Percentiles rank a stretch among this genome's conserved stretches.
phyloP scores from a whole-genome alignment of 2,329 filamentous ascomycete genomes.

The Exophiala calicioides region DNA sequence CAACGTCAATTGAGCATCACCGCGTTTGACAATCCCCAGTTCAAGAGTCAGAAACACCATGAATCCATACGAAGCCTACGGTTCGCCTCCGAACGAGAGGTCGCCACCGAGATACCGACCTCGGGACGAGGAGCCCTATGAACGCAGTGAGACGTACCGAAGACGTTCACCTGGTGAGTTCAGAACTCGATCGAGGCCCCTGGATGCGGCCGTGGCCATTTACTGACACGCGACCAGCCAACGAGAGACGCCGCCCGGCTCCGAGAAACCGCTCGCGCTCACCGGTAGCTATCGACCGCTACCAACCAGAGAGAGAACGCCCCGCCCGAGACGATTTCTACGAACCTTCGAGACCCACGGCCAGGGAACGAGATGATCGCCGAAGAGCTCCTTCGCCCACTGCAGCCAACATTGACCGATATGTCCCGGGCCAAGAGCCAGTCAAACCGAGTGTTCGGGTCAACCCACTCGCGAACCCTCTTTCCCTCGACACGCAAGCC shows the following conservation, averaged over 20 bases:
- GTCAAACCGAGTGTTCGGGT: slow-evolving; percentile 53
- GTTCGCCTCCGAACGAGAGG: slow-evolving; percentile 40
- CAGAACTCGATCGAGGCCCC: too few relatives aligned
- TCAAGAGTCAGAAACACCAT: slow-evolving; percentile 33
- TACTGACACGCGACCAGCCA: slow-evolving; percentile 15
- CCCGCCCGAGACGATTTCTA: slow-evolving; percentile 60
- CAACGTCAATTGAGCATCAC: slow-evolving; percentile 5
- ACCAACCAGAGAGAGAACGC: slow-evolving; percentile 58
- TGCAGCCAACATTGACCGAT: slow-evolving; percentile 62
- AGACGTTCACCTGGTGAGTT: slow-evolving; percentile 50
- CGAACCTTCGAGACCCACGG: slow-evolving; percentile 38
- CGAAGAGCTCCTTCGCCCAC: slow-evolving; percentile 60
- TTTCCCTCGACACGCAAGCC: slow-evolving; percentile 65
- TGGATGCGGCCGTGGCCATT: background rate
- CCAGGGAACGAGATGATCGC: slow-evolving; percentile 58
- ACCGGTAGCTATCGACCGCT: slow-evolving; percentile 63
- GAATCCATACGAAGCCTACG: slow-evolving; percentile 51
- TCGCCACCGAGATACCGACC: slow-evolving; percentile 38
- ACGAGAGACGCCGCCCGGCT: slow-evolving; percentile 48
- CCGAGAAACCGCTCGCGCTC: slow-evolving; percentile 59
- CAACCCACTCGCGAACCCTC: slow-evolving; percentile 63
- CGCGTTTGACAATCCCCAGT: background rate
- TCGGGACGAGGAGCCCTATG: slow-evolving; percentile 44
- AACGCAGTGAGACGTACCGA: slow-evolving; percentile 44
- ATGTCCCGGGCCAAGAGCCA: slow-evolving; percentile 63